phyloP scores from a whole-genome alignment of 345 rosid species.

The Excoecaria agallocha region DNA sequence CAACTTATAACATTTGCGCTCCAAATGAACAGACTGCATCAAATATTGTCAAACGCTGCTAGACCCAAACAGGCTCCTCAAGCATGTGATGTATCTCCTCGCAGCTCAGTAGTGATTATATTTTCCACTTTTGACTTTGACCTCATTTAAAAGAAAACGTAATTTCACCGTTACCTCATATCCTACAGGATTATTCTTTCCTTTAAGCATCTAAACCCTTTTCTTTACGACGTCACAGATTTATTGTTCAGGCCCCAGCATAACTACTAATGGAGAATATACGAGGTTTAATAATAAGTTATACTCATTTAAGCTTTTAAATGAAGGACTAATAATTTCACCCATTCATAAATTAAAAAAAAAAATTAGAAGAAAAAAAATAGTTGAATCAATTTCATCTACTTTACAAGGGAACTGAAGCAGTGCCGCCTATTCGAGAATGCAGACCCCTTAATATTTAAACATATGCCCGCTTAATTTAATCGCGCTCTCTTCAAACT shows the following conservation, averaged over 20 bases:
- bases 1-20: no score
- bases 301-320: neutral
- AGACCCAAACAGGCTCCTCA: no score
- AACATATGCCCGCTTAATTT: conserved; percentile 6
- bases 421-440: neutral
- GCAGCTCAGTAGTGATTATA: no score
- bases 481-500: conserved; percentile 4
- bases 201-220: no score
- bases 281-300: neutral
- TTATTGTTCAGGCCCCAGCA: no score
- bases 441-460: conserved; percentile 11
- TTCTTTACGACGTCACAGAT: no score
- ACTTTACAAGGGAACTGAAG: conserved; percentile 24
- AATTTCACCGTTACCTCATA: no score
- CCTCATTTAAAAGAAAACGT: neutral
- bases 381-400: neutral
- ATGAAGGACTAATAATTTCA: neutral
- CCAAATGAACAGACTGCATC: no score
- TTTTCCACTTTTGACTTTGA: no score
- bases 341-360: neutral
- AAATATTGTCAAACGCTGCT: no score
- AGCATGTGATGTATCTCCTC: no score
- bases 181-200: no score
- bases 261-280: neutral
- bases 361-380: neutral